phyloP scores from a whole-genome alignment of 768 basidiomycete genomes.

The Candolleomyces eurysporus region DNA sequence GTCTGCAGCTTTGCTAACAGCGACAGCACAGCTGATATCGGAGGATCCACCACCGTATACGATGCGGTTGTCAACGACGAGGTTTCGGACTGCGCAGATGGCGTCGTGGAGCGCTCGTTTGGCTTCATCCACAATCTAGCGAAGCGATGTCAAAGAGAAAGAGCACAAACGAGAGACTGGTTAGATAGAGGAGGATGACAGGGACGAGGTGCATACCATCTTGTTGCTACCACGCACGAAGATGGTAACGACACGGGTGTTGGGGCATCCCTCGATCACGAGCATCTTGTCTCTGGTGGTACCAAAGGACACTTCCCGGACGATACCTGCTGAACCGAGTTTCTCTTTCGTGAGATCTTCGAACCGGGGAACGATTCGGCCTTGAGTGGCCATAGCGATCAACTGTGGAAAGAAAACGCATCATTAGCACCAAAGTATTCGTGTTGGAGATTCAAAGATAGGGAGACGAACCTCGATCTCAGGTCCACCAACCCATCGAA shows the following conservation, averaged over 20 bases:
- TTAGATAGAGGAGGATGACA: too few relatives aligned
- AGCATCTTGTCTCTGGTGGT: slow-evolving; percentile 99
- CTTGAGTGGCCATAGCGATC: slow-evolving; percentile 97
- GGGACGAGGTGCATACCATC: slow-evolving; percentile 60
- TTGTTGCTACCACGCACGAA: slow-evolving; percentile 98
- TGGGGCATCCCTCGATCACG: slow-evolving; percentile 98
- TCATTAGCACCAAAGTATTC: too few relatives aligned
- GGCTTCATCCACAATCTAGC: slow-evolving; percentile 96
- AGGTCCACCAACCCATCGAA: slow-evolving; percentile 98
- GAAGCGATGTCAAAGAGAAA: not conserved
- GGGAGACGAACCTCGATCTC: slow-evolving; percentile 82
- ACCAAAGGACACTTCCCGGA: slow-evolving; percentile 93
- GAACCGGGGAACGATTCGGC: slow-evolving; percentile 96
- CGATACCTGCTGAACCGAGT: slow-evolving; percentile 89
- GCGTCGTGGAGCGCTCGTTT: slow-evolving; percentile 98
- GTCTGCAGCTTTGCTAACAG: slow-evolving; percentile 92
- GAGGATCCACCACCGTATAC: slow-evolving; percentile 99
- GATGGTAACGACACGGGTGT: slow-evolving; percentile 92
- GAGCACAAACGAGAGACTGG: not conserved
- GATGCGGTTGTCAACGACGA: slow-evolving; percentile 92
- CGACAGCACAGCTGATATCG: slow-evolving; percentile 92
- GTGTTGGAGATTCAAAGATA: too few relatives aligned
- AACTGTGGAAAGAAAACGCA: slow-evolving; percentile 49
- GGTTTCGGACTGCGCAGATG: slow-evolving; percentile 93
- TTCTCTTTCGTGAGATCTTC: slow-evolving; percentile 92